Conservation (phyloP, 2,329 filamentous ascomycete species). For the Epichloe gansuensis region DNA sequence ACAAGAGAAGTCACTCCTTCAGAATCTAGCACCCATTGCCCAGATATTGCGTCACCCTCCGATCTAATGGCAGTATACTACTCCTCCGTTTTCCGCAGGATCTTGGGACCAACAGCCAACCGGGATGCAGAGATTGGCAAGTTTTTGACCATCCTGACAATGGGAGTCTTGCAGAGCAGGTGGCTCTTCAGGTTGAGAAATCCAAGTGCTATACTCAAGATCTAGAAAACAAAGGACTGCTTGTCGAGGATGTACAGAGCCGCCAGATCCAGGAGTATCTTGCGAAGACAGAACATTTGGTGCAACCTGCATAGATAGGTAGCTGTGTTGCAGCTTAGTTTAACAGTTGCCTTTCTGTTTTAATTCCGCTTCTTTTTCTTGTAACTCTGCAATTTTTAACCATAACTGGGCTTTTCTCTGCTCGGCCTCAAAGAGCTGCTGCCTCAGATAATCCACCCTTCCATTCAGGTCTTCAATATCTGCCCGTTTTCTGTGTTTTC, state of each 20-base stretch:
- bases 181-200: conserved; percentile 4
- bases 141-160: neutral
- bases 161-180: neutral
- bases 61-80: neutral
- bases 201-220: conserved; percentile 9
- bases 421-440: neutral
- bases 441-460: neutral
- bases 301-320: neutral
- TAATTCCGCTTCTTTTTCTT: too few species aligned
- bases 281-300: neutral
- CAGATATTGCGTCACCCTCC: neutral
- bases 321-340: too few species aligned
- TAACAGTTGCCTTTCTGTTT: too few species aligned
- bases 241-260: neutral
- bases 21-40: neutral
- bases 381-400: too few species aligned
- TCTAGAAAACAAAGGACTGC: conserved; percentile 4
- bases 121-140: neutral
- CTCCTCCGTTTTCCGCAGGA: neutral
- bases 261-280: neutral
- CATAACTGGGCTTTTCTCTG: neutral
- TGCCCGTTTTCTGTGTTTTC: neutral
- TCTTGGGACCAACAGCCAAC: neutral
- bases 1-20: neutral
- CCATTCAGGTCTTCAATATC: neutral